Evolutionary conservation across 495 filamentous ascomycete species (phyloP), one percentile per base, ranked within the genome.

Genomic region (Aspergillus ellipticus): DNA sequence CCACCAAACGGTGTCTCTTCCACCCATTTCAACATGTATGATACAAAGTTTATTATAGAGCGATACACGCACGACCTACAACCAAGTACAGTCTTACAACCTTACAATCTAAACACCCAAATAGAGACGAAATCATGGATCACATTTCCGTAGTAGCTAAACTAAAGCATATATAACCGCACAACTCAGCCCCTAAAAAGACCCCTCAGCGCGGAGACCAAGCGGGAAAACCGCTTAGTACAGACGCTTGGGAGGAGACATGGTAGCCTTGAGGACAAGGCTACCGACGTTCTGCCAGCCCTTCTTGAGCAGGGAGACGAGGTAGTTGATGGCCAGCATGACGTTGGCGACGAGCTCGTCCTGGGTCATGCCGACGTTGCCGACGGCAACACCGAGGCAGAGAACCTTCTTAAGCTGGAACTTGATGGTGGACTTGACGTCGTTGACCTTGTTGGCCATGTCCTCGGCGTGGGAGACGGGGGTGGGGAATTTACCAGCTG

Each of bases 391-490:
- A 85, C 95, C 94, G 79, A 98, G 89, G 82, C 94, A 98, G 60
- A 98, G 84, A 67, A 98, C 94, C 88, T 98, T 98, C 89, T 97
- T 98, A 63, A 98, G 84, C 83, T 98, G 94, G 85, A 98, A 98
- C 85, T 98, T 98, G 84, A 98, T 97, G 69, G 95, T 98, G 58
- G 91, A 94, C 87, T 96, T 96, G 83, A 98, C 94, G 72, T 98
- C 94, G 80, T 75, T 95, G 79, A 97, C 89, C 86, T 96, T 97
- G 81, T 76, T 82, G 74, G 78, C 81, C 62, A 98, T 85, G 69
- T 97, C 94, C 70, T 98, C 94, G 70, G 80, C 73, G 86, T 97
- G 94, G 63, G 91, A 96, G 78, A 98, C 85, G 52, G 94, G 94
- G 56, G 94, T 95, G 51, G 94, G 94, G 89, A 98, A 98, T 83